Evolutionary conservation across 495 filamentous ascomycete genomes (phyloP).

Genomic region (Astrothelium macrocarpum): DNA sequence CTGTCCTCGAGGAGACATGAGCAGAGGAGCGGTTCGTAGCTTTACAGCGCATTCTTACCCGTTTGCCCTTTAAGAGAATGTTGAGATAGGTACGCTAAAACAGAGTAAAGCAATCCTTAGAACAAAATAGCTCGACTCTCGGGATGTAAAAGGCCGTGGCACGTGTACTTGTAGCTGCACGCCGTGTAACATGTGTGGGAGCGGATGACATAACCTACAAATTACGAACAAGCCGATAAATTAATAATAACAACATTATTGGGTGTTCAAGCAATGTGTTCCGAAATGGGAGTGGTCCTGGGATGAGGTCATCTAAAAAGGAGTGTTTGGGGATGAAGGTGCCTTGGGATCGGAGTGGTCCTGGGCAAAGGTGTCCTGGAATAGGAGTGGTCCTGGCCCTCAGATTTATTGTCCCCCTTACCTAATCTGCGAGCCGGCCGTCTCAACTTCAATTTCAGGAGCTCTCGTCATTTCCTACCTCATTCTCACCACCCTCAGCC

Average conservation of each 20-base stretch:
- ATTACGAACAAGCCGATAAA: too few relatives aligned
- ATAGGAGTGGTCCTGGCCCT: neutral
- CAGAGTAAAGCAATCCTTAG: neutral
- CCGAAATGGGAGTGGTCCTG: neutral
- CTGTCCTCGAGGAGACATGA: too few relatives aligned
- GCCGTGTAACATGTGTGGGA: too few relatives aligned
- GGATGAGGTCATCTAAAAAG: neutral
- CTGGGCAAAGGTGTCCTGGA: neutral
- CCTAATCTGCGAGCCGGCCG: neutral
- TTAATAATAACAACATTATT: too few relatives aligned
- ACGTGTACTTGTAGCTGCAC: too few relatives aligned
- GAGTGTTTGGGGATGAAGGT: neutral
- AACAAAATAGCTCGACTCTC: neutral
- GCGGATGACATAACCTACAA: too few relatives aligned
- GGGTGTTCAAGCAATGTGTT: too few relatives aligned
- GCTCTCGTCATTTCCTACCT: constrained; percentile 3
- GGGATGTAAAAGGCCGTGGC: too few relatives aligned
- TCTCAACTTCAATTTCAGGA: constrained; percentile 8
- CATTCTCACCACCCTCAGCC: neutral
- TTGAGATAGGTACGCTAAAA: neutral
- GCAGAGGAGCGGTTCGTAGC: too few relatives aligned
- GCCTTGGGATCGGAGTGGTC: neutral
- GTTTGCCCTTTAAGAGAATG: neutral
- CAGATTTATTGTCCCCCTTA: neutral
- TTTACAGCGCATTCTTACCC: too few relatives aligned